These are phyloP conservation scores for Venturia carpophila DNA, from an alignment of 2,329 filamentous ascomycete genomes.

Conservation along the genomic window DNA sequence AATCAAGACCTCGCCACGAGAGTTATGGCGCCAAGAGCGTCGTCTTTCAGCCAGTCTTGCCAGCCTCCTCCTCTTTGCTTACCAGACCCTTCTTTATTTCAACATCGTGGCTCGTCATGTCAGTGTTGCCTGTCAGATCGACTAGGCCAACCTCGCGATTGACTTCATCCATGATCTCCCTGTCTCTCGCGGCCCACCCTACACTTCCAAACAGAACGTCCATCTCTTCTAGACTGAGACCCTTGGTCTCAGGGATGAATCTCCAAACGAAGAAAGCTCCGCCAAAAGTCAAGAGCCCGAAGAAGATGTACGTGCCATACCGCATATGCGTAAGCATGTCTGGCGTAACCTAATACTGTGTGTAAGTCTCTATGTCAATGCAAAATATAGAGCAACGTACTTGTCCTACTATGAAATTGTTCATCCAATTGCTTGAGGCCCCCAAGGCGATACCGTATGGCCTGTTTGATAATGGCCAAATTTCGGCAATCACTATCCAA, in stretches of 20 bases:
- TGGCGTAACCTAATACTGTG: slow-evolving; percentile 49
- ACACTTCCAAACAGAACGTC: slow-evolving; percentile 60
- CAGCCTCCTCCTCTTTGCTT: slow-evolving; percentile 6
- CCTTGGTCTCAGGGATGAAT: slow-evolving; percentile 48
- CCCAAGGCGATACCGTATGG: slow-evolving; percentile 60
- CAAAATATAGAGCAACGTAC: slow-evolving; percentile 45
- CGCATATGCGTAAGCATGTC: slow-evolving; percentile 54
- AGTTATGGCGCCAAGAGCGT: not conserved
- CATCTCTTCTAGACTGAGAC: slow-evolving; percentile 47
- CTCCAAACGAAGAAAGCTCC: slow-evolving; percentile 50
- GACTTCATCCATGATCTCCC: slow-evolving; percentile 65
- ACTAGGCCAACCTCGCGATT: slow-evolving; percentile 43
- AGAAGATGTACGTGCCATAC: slow-evolving; percentile 66
- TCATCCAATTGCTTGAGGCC: slow-evolving; percentile 42
- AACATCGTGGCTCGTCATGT: not conserved
- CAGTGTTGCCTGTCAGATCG: not conserved
- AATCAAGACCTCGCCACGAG: not conserved
- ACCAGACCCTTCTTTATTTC: not conserved
- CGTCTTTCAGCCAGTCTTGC: not conserved
- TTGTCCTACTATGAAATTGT: slow-evolving; percentile 58
- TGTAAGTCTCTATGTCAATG: slow-evolving; percentile 40
- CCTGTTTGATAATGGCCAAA: slow-evolving; percentile 65
- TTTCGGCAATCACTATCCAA: slow-evolving; percentile 68
- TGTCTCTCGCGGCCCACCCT: slow-evolving; percentile 58
- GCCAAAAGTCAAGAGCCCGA: slow-evolving; percentile 55